Percentiles rank a stretch among this genome's conserved stretches.
phyloP scores from a whole-genome alignment of 164 flowering plant genomes.

The Nelumbo lutea region DNA sequence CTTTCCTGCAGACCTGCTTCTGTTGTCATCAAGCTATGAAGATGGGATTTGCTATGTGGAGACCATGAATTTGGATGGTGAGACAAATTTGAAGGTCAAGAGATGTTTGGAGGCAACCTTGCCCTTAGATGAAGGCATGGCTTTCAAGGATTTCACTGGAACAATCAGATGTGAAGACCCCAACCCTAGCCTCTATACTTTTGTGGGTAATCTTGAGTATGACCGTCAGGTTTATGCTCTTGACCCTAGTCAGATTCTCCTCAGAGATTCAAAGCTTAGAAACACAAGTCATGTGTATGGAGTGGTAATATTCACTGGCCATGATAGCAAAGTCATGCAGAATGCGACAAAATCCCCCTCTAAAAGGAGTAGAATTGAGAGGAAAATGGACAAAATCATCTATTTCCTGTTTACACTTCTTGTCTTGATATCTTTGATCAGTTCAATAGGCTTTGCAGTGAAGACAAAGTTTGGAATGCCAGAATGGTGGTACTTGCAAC shows the following conservation, averaged over 20 bases:
- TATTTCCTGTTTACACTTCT: conserved; percentile 68
- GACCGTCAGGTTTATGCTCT: conserved; percentile 57
- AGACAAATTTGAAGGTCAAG: conserved; percentile 86
- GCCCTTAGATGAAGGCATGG: conserved; percentile 45
- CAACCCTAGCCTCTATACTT: conserved; percentile 76
- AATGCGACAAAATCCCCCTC: conserved; percentile 86
- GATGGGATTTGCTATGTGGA: conserved; percentile 96
- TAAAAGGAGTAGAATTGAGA: conserved; percentile 79
- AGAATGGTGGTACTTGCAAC: conserved; percentile 71
- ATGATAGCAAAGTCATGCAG: conserved; percentile 88
- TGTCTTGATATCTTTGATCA: conserved; percentile 56
- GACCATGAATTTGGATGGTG: conserved; percentile 95
- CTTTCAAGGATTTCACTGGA: conserved; percentile 60
- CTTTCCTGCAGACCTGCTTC: conserved; percentile 81
- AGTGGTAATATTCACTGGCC: conserved; percentile 81
- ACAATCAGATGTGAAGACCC: conserved; percentile 80
- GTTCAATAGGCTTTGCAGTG: conserved; percentile 73
- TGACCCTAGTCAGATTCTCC: conserved; percentile 80
- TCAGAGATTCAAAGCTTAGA: conserved; percentile 85
- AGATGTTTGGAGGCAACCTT: conserved; percentile 65
- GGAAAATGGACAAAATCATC: conserved; percentile 73
- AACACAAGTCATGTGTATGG: conserved; percentile 73
- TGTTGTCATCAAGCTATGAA: conserved; percentile 77
- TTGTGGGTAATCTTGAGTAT: conserved; percentile 79
- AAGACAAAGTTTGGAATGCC: conserved; percentile 54